phyloP scores from a whole-genome alignment of 2,329 filamentous ascomycete species.

The Penicillium sp. region DNA sequence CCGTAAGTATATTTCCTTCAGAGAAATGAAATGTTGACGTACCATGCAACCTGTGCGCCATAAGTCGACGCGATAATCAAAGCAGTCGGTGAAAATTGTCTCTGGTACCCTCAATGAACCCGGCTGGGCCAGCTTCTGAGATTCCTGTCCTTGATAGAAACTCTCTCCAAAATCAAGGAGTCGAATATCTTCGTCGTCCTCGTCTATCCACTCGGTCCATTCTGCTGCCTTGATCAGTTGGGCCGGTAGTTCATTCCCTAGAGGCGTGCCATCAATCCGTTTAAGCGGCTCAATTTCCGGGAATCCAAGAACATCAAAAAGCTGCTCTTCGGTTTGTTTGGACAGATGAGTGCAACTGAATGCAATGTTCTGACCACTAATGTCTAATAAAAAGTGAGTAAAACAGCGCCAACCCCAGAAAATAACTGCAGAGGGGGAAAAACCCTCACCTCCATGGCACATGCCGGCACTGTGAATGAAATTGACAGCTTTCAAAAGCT shows the following conservation, averaged over 20 bases:
- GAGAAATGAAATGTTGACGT: conserved; percentile 9
- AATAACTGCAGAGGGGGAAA: too few relatives aligned
- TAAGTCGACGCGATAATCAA: conserved; percentile 36
- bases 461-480: conserved; percentile 32
- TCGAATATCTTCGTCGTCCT: conserved; percentile 28
- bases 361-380: conserved; percentile 31
- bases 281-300: conserved; percentile 21
- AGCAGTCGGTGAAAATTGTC: conserved; percentile 31
- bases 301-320: conserved; percentile 20
- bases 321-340: conserved; percentile 16
- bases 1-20: conserved; percentile 5
- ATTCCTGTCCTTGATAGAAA: conserved; percentile 25
- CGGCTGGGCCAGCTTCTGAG: conserved; percentile 24
- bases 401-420: too few relatives aligned
- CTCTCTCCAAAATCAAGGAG: conserved; percentile 28
- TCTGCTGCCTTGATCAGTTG: conserved; percentile 27
- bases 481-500: conserved; percentile 29
- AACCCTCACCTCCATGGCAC: conserved; percentile 35
- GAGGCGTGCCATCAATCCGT: conserved; percentile 23
- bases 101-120: conserved; percentile 31
- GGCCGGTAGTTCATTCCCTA: conserved; percentile 22
- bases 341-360: conserved; percentile 23
- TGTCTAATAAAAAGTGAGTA: conserved; percentile 19
- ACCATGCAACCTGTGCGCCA: conserved; percentile 32
- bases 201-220: conserved; percentile 28